Evolutionary conservation across 192 early-diverging fungal species (phyloP), one percentile per base, ranked within the genome.

Genomic region (Backusella parvicylindrica): DNA sequence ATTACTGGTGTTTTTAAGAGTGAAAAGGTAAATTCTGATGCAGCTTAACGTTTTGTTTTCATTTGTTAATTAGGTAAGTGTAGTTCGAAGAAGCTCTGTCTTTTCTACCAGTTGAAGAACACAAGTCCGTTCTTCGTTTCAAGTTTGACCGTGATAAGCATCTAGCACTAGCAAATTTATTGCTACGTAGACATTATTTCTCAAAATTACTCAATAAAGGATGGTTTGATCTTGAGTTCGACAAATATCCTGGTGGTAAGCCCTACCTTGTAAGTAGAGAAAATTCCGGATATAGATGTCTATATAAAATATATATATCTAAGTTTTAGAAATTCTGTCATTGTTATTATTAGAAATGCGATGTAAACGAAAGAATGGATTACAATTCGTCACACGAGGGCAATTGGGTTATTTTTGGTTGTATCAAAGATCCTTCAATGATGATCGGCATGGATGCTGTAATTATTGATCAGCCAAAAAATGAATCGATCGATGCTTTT

Each of bases 311-410:
- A n/a, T n/a, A n/a, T 35, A 47, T 47, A 47, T 8, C 43, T n/a
- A 47, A 47, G 5, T n/a, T 47, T 41, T 13, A 41, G 13, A 15
- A 41, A 41, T 16, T 47, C 43, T 47, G 43, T 6, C 18, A 47
- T 47, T 47, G 15, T 16, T 47, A 47, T 47, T 47, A 47, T 47
- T 47, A 47, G n/a, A 35, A 21, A 12, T 60, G 23, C 9, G 53
- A 60, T 60, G 11, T 23, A 16, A 36, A 70, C 0, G 68, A 47
- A 41, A 11, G 68, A 26, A 63, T 71, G 13, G 70, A 77, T 49
- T 77, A 43, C 15, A 77, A 77, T 71, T 50, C 37, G 13, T 77
- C 76, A 2, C 76, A 77, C 72, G 76, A 71, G 28, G 76, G 76
- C 6, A 43, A 66, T 49, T 77, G 76, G 76, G 76, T 77, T 38